Base-by-base conservation (phyloP, 768 basidiomycete species). In the Cystofilobasidium ferigula region DNA sequence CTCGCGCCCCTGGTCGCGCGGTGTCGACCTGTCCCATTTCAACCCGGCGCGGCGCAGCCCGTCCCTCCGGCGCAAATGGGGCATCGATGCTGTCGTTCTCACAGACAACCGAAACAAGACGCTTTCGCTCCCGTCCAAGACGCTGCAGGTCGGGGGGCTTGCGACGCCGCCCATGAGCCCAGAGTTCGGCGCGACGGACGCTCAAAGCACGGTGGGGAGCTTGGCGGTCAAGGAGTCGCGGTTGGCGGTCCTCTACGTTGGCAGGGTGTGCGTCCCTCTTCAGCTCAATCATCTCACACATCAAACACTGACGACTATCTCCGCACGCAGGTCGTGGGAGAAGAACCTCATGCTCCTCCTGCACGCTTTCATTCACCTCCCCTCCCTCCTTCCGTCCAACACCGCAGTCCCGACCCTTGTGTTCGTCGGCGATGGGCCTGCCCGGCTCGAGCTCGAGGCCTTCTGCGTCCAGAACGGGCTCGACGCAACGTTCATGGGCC, bases 281-380 rank as follows among this genome's bases (percentile, higher is more conserved):
- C 20, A 2, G 12, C 20, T 63, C 13, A 26, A 34, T 51, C 47
- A 28, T 38, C 20, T 60, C 36, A 24, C 20, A 30, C 30, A 22
- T 42, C 38, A 28, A 5, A 3, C 16, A 3, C 28, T 47, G 38
- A 34, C 28, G 12, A 14, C 20, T 28, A 1, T 57, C 51, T 20
- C 40, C 34, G 5, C 3, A 5, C 63, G 34, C 34, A 75, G 75
- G 24, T 77, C 74, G 14, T 78, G 76, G 76, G 79, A 80, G 71
- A 80, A 80, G 71, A 80, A 80, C 70, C 74, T 80, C 1, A 73
- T 75, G 18, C 73, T 80, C 3, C 71, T 80, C 14, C 72, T 79
- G n/a, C 69, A 74, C 26, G 77, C 78, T 5, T 76, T 77, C 60
- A 72, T 70, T 0, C 63, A 70, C 1, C 72, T 80, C 9, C 42